phyloP scores from a whole-genome alignment of 257 asterid species.

The Haberlea rhodopensis region DNA sequence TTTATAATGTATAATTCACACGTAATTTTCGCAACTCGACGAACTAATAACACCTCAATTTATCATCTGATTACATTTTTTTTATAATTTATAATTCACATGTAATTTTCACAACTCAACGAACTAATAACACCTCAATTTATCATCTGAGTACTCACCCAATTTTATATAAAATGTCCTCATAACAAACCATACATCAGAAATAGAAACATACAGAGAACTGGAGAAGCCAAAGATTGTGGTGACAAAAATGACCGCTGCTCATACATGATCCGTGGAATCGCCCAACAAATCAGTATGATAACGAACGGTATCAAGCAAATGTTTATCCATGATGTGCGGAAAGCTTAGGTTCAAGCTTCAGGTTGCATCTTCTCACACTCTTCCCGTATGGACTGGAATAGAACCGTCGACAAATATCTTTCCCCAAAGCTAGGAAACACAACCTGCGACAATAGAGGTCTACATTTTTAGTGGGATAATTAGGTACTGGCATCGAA shows the following conservation, averaged over 20 bases:
- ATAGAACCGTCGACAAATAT: constrained; percentile 79
- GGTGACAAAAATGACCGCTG: not conserved
- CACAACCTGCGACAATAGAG: constrained; percentile 63
- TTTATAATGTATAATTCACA: no score
- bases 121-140: not conserved
- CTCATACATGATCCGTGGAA: not conserved
- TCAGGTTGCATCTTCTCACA: constrained; percentile 87
- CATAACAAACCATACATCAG: not conserved
- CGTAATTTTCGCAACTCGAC: no score
- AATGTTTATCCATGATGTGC: not conserved
- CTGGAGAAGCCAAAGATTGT: not conserved
- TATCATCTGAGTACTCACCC: no score
- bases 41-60: no score
- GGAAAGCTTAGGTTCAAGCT: constrained; percentile 32
- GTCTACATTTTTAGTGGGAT: no score
- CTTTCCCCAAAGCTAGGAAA: constrained; percentile 98
- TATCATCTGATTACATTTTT: no score
- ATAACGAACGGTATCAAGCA: not conserved
- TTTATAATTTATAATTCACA: not conserved
- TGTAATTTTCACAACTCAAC: not conserved
- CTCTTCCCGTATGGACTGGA: constrained; percentile 90
- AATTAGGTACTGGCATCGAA: no score
- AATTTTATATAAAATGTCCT: no score
- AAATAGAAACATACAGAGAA: no score
- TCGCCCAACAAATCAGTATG: no score